Evolutionary conservation across 345 rosid species (phyloP), one percentile per base, ranked within the genome.

Genomic region (Syzygium aromaticum): DNA sequence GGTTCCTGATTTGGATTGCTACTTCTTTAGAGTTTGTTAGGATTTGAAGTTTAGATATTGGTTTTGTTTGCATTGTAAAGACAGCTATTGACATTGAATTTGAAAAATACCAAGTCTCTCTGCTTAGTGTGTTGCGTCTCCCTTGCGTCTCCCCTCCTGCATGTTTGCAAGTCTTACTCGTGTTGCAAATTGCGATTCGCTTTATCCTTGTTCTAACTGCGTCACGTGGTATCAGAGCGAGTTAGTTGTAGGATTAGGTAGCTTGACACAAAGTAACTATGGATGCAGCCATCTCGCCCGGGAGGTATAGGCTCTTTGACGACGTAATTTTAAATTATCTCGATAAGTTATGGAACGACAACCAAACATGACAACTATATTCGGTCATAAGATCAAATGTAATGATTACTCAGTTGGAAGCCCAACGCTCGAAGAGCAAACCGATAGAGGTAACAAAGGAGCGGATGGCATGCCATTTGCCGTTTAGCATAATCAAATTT

Each of bases 211-310:
- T 63, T 63, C 28, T n/a, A 28, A 63, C n/a, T 4, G 19, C 9
- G 0, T 28, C 0, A 7, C 17, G 2, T 9, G 77, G 33, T 14
- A 14, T 3, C 28, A 28, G 30, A 63, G 16, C 1, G 14, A 0
- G 77, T 14, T 2, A 28, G 5, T 28, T 15, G 21, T 28, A 19
- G 0, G 2, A n/a, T 3, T 63, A 30, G 77, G 19, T 3, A 63
- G 21, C 38, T 63, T 63, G 38, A 1, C 7, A 11, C 30, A 5
- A 11, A 59, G 17, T 27, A 7, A 5, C 5, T 64, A 28, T 64
- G 43, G 11, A 30, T 16, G 7, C 40, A 30, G 8, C 1, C 43
- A 30, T 64, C 43, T 16, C 3, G 3, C 2, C 11, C 3, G 0
- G 0, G 6, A 64, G 1, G 6, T 30, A 5, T 21, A 8, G 59